Evolutionary conservation across 78 protist genomes (phyloP).

Genomic region (Dictyostelium intermedium): DNA sequence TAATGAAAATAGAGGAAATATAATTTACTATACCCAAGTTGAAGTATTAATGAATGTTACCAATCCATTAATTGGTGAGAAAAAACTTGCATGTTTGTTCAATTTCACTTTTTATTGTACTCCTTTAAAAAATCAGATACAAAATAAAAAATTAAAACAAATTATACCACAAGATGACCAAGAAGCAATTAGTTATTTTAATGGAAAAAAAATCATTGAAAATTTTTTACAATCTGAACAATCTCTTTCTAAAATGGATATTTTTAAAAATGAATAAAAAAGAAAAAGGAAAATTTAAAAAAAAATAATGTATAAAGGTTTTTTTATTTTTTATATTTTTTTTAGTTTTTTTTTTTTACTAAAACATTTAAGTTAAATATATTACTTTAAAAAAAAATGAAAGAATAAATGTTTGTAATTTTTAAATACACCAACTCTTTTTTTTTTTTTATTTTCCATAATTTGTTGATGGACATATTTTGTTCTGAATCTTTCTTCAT

Average conservation of each 20-base stretch:
- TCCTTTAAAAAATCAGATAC: neutral
- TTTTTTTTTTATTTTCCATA: conserved; percentile 86
- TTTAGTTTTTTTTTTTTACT: too few relatives aligned
- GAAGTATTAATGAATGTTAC: conserved; percentile 48
- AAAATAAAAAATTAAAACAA: neutral
- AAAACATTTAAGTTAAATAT: too few relatives aligned
- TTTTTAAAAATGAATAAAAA: too few relatives aligned
- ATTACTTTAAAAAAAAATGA: too few relatives aligned
- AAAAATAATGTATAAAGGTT: too few relatives aligned
- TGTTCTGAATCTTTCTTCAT: conserved; percentile 97
- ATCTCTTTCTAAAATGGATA: neutral
- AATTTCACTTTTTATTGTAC: conserved; percentile 66
- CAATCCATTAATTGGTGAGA: conserved; percentile 18
- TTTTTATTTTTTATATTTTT: too few relatives aligned
- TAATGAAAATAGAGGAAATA: neutral
- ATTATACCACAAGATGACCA: conserved; percentile 58
- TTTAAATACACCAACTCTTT: neutral
- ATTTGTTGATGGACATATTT: conserved; percentile 94
- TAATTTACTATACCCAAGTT: conserved; percentile 21
- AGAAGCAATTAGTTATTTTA: conserved; percentile 53
- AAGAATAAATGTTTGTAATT: neutral
- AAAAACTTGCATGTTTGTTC: conserved; percentile 32
- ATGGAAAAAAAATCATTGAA: conserved; percentile 44
- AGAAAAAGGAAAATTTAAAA: too few relatives aligned
- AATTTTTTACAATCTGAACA: neutral